Evolutionary conservation across 805 yeast genomes (phyloP), one percentile per base, ranked within the genome.

Genomic region (Metschnikowia gelsemii): DNA sequence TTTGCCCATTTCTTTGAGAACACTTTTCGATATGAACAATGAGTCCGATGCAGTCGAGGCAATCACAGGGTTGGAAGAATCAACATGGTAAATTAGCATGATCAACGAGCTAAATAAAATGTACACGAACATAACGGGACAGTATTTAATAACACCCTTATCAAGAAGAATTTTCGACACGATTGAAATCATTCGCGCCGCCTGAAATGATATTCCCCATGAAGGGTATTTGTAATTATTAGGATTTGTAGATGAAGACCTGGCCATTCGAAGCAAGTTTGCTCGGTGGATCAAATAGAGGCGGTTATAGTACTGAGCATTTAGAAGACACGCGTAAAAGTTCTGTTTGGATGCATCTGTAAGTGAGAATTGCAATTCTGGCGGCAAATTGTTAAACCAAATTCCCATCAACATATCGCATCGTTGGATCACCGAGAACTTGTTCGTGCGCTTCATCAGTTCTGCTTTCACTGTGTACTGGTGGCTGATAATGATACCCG

Each of bases 121-220:
- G 54, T 79, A 80, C 23, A 78, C 80, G 51, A 71, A 73, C 59
- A 75, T 67, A n/a, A 81, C 78, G 9, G 87, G 83, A 44, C 78
- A 73, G 49, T 68, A 72, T 40, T 61, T 63, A 40, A 81, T 57
- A 50, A 77, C 77, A 40, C 72, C 70, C 30, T 72, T 68, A 32
- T 72, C 75, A 28, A 71, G 51, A 43, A 85, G 51, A 43, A 76
- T 79, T 35, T 80, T 79, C 21, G 79, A 72, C 40, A 86, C 80
- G 31, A 76, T 69, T 4, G 85, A 75, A 47, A 85, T 79, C 79
- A 83, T 80, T 53, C 86, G 78, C 1, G 93, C 88, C 1, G 90
- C 86, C 59, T 83, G 87, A 68, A 84, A 84, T 2, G 88, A 84
- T 43, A 84, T 82, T 8, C 89, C 87, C 83, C 87, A 80, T n/a